Conservation (phyloP, 192 early-diverging fungal species). For the Neocallimastix lanati region DNA sequence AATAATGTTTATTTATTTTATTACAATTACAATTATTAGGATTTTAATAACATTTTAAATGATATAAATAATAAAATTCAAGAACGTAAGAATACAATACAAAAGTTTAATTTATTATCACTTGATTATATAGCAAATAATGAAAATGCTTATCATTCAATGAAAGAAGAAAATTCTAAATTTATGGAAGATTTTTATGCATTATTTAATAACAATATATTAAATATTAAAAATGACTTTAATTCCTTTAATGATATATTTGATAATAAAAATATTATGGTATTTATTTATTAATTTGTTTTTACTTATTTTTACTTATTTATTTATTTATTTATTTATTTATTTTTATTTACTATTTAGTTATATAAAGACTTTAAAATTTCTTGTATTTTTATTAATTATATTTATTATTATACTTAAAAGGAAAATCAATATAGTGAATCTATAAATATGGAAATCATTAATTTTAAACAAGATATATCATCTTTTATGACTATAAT, state of each 20-base stretch:
- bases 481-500: neutral
- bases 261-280: neutral
- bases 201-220: neutral
- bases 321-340: too few species aligned
- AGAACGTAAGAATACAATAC: neutral
- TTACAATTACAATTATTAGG: too few species aligned
- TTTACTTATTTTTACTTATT: too few species aligned
- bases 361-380: neutral
- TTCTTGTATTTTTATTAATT: too few species aligned
- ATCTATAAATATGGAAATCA: neutral
- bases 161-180: neutral
- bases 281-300: too few species aligned
- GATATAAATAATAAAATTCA: neutral
- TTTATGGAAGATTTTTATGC: neutral
- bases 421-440: neutral
- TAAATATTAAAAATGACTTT: neutral
- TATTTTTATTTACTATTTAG: too few species aligned
- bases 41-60: neutral
- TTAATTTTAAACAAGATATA: neutral
- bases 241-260: neutral
- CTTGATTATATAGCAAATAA: neutral
- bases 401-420: too few species aligned
- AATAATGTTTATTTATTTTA: neutral
- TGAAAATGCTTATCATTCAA: neutral
- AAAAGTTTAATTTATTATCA: neutral